These are phyloP conservation scores for Calonectria crousiana DNA, from an alignment of 2,329 filamentous ascomycete genomes.

Conservation along the genomic window DNA sequence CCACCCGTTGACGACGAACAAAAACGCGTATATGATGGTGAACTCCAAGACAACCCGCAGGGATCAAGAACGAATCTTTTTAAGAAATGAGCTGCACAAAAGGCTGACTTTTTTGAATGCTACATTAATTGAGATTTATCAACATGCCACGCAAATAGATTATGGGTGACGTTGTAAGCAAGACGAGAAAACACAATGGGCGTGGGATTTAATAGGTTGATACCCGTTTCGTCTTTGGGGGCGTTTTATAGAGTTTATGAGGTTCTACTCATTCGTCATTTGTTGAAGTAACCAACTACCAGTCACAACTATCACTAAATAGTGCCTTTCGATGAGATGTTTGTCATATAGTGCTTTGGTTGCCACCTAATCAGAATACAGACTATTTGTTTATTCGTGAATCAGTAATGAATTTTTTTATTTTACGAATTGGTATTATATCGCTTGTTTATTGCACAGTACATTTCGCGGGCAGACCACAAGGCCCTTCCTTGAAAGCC, in stretches of 20 bases:
- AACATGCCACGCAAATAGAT: not conserved
- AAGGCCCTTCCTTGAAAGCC: constrained; percentile 74
- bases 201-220: not conserved
- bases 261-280: not conserved
- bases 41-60: constrained; percentile 50
- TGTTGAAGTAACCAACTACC: not conserved
- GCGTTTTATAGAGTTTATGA: not conserved
- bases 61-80: constrained; percentile 54
- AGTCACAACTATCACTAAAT: not conserved
- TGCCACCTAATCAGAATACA: not conserved
- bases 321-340: not conserved
- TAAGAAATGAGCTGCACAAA: constrained; percentile 49
- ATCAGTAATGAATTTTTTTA: constrained; percentile 25
- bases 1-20: constrained; percentile 56
- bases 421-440: constrained; percentile 33
- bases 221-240: not conserved
- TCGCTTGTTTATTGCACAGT: constrained; percentile 66
- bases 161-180: not conserved
- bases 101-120: not conserved
- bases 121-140: not conserved
- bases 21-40: constrained; percentile 54
- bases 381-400: constrained; percentile 7
- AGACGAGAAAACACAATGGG: not conserved
- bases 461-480: constrained; percentile 83
- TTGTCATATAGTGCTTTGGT: not conserved